Percentiles rank a stretch among this genome's conserved stretches.
Conservation (phyloP, 257 asterid genomes). For the Solanum gandarillasii region DNA sequence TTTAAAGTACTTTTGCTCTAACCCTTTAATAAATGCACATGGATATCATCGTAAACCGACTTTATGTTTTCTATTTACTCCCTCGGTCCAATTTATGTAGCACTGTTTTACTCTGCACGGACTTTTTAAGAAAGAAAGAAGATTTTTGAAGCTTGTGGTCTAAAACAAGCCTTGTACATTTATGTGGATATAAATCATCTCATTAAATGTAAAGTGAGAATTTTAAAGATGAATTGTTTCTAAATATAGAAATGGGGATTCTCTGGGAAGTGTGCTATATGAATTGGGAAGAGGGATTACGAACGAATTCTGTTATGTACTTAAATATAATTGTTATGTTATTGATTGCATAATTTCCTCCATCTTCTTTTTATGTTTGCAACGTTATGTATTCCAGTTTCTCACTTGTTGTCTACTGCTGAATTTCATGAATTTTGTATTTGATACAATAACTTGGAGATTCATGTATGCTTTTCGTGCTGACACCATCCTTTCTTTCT, state of each 20-base stretch:
- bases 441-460: not conserved
- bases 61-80: not conserved
- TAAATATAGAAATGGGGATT: not conserved
- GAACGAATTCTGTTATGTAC: not conserved
- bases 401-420: not conserved
- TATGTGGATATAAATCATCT: not conserved
- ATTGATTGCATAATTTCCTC: not conserved
- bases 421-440: not conserved
- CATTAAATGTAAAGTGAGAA: not conserved
- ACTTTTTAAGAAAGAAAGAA: not conserved
- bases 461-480: not conserved
- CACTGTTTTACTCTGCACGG: not conserved
- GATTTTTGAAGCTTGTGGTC: not conserved
- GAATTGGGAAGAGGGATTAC: not conserved
- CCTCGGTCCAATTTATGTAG: not conserved
- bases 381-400: not conserved
- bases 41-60: not conserved
- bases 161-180: not conserved
- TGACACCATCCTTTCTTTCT: not conserved
- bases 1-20: not conserved
- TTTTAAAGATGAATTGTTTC: not conserved
- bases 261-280: not conserved
- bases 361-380: not conserved
- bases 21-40: not conserved
- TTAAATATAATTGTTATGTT: not conserved